Conservation (phyloP, 352 stramenopile genomes). For the Phytophthora boehmeriae region DNA sequence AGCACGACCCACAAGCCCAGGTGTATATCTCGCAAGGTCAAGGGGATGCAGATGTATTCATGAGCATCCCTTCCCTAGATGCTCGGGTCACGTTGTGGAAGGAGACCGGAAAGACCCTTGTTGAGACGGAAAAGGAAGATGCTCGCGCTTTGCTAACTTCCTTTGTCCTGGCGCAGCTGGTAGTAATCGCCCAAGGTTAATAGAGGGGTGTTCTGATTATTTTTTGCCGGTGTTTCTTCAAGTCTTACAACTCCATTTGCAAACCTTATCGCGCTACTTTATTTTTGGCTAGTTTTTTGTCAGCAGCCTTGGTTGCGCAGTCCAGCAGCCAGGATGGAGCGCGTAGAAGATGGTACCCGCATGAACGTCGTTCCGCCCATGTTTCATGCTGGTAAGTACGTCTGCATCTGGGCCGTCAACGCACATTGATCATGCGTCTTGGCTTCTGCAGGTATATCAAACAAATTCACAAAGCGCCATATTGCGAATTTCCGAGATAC, state of each 20-base stretch:
- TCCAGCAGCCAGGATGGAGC: slow-evolving; percentile 33
- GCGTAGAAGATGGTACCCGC: slow-evolving; percentile 37
- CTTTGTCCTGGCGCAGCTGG: slow-evolving; percentile 57
- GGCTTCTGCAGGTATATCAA: slow-evolving; percentile 64
- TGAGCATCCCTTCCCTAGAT: slow-evolving; percentile 81
- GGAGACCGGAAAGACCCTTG: slow-evolving; percentile 71
- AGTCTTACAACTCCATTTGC: not conserved
- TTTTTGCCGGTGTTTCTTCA: slow-evolving; percentile 15
- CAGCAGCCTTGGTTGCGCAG: not conserved
- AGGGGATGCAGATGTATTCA: slow-evolving; percentile 77
- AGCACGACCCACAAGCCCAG: slow-evolving; percentile 72
- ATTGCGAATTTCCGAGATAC: slow-evolving; percentile 75
- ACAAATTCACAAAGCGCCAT: slow-evolving; percentile 85
- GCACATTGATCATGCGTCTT: not conserved
- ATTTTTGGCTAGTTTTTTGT: slow-evolving; percentile 41
- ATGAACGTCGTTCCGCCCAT: slow-evolving; percentile 40
- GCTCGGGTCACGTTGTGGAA: slow-evolving; percentile 81
- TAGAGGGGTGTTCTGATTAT: slow-evolving; percentile 11
- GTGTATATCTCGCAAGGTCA: slow-evolving; percentile 85
- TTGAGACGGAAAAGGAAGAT: slow-evolving; percentile 83
- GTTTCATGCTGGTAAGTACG: slow-evolving; percentile 43
- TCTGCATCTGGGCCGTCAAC: too few species aligned
- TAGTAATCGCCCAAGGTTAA: slow-evolving; percentile 45
- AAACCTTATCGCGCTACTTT: slow-evolving; percentile 19
- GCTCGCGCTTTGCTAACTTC: slow-evolving; percentile 63